Percentiles rank a stretch among this genome's conserved stretches.
These are phyloP conservation scores for Umbelopsis ramanniana DNA, from an alignment of 192 early-diverging fungal genomes.

Conservation along the genomic window DNA sequence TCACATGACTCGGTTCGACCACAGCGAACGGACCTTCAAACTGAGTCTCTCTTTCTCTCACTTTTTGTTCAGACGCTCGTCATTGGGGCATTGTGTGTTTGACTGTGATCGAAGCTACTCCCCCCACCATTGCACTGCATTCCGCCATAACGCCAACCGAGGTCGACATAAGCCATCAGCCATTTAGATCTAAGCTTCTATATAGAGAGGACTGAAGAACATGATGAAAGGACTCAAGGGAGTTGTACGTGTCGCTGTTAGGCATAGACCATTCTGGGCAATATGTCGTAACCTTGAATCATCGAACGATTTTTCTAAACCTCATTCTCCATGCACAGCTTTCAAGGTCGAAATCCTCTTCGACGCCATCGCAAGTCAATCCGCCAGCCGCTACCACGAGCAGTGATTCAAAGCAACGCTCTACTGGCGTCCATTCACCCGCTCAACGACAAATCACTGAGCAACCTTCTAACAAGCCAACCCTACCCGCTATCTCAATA, in stretches of 20 bases:
- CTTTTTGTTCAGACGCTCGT: constrained; percentile 14
- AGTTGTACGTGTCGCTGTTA: constrained; percentile 25
- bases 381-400: background rate
- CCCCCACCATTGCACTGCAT: background rate
- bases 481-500: background rate
- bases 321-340: constrained; percentile 23
- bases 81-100: background rate
- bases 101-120: background rate
- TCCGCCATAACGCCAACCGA: background rate
- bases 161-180: background rate
- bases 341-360: constrained; percentile 29
- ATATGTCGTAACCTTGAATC: background rate
- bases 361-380: constrained; percentile 17
- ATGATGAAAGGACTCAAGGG: constrained; percentile 44
- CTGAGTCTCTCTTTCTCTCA: background rate
- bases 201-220: constrained; percentile 7
- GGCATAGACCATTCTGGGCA: too few species aligned
- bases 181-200: background rate
- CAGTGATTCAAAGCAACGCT: background rate
- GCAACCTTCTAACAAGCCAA: background rate
- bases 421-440: background rate
- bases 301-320: background rate
- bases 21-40: background rate
- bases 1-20: background rate
- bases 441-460: background rate